Percentiles rank a stretch among this genome's conserved stretches.
Conservation (phyloP, 2,329 filamentous ascomycete genomes). For the Trichoderma afroharzianum region DNA sequence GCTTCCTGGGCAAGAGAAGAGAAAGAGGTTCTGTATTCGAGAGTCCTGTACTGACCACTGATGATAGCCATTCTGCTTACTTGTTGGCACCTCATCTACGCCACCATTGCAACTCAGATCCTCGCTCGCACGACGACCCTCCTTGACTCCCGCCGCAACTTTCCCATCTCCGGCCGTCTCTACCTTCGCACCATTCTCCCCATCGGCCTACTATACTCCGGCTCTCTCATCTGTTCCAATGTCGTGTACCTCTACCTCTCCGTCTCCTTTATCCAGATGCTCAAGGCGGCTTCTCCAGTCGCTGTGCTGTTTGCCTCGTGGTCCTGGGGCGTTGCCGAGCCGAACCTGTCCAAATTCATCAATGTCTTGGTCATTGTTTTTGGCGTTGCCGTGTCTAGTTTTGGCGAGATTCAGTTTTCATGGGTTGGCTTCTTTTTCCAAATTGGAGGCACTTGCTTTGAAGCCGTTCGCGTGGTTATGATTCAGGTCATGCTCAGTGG, state of each 20-base stretch:
- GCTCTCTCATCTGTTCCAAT: slow-evolving; percentile 64
- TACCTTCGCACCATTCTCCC: slow-evolving; percentile 63
- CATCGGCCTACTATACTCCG: slow-evolving; percentile 63
- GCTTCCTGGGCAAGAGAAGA: background rate
- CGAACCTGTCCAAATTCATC: slow-evolving; percentile 41
- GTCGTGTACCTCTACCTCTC: slow-evolving; percentile 65
- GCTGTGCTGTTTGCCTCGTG: slow-evolving; percentile 64
- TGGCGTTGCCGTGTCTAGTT: slow-evolving; percentile 50
- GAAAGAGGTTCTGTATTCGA: background rate
- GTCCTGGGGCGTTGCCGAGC: slow-evolving; percentile 51
- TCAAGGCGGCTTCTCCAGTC: slow-evolving; percentile 65
- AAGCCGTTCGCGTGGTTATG: slow-evolving; percentile 79
- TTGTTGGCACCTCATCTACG: slow-evolving; percentile 66
- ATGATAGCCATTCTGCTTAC: slow-evolving; percentile 53
- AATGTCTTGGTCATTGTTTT: slow-evolving; percentile 51
- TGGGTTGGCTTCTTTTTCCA: slow-evolving; percentile 66
- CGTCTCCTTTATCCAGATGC: slow-evolving; percentile 68
- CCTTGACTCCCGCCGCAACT: slow-evolving; percentile 59
- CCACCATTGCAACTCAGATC: slow-evolving; percentile 62
- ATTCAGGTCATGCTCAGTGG: slow-evolving; percentile 76
- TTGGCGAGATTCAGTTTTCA: slow-evolving; percentile 67
- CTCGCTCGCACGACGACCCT: slow-evolving; percentile 61
- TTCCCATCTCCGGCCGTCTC: slow-evolving; percentile 57
- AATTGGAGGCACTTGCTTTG: slow-evolving; percentile 71
- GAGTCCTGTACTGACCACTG: background rate